A percentile compares a stretch with the other conserved stretches of the same genome.
phyloP scores from a whole-genome alignment of 257 asterid genomes.

The Echium plantagineum region DNA sequence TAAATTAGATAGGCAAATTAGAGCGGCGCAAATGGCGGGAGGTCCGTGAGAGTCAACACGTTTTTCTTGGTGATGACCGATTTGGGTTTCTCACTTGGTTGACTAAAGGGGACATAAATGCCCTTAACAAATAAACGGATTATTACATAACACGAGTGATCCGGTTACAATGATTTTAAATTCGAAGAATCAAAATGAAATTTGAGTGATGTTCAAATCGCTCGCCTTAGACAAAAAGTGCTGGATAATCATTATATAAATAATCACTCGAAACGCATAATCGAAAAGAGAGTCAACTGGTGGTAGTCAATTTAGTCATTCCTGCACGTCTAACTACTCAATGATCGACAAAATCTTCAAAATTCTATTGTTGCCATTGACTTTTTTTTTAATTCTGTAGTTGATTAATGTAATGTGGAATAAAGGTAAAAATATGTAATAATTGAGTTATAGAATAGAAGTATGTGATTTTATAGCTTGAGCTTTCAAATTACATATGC shows the following conservation, averaged over 20 bases:
- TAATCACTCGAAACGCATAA: too few relatives aligned
- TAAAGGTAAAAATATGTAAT: background rate
- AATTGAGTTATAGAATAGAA: background rate
- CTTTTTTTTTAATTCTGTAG: constrained; percentile 24
- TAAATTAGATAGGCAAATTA: constrained; percentile 9
- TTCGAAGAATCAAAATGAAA: too few relatives aligned
- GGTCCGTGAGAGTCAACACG: constrained; percentile 25
- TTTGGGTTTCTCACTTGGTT: constrained; percentile 28
- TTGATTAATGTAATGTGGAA: background rate
- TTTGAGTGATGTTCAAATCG: too few relatives aligned
- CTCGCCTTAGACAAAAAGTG: too few relatives aligned
- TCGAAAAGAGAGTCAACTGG: too few relatives aligned
- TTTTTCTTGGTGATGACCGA: constrained; percentile 11
- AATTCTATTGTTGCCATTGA: constrained; percentile 39
- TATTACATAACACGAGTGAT: too few relatives aligned
- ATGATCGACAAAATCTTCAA: background rate
- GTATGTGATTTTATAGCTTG: too few relatives aligned
- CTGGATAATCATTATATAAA: too few relatives aligned
- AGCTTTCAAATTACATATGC: too few relatives aligned
- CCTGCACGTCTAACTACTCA: background rate
- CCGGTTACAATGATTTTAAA: too few relatives aligned
- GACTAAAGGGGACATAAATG: background rate
- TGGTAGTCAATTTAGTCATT: background rate
- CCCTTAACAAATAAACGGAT: too few relatives aligned
- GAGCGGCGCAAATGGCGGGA: constrained; percentile 33